Percentiles rank a stretch among this genome's conserved stretches.
Evolutionary conservation across 768 basidiomycete genomes (phyloP).

Genomic region (Tremella yokohamensis): DNA sequence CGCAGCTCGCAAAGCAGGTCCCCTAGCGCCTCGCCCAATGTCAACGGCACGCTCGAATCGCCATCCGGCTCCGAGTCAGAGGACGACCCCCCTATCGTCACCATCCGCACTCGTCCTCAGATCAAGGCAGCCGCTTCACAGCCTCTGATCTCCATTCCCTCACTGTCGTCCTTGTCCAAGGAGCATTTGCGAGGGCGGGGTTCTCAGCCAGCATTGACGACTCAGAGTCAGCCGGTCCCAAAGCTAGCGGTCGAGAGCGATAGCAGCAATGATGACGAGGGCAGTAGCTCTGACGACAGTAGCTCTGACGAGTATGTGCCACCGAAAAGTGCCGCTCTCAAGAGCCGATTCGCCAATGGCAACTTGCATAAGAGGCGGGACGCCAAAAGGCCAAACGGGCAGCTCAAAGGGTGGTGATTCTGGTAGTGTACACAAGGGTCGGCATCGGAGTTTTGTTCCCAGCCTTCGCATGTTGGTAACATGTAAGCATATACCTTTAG

Average conservation of each 20-base stretch:
- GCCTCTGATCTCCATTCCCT: conserved; percentile 4
- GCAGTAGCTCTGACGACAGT: conserved; percentile 6
- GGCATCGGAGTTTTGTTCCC: too few species aligned
- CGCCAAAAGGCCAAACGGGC: too few species aligned
- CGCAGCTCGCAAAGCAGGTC: too few species aligned
- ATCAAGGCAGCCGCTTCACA: not conserved
- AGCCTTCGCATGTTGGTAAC: too few species aligned
- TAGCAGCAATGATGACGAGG: conserved; percentile 2
- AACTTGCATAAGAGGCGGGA: not conserved
- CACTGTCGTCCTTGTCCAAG: conserved; percentile 6
- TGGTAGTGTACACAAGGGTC: too few species aligned
- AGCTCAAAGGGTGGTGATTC: conserved; percentile 1
- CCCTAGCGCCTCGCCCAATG: not conserved
- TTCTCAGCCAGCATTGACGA: not conserved
- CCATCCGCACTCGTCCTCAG: not conserved
- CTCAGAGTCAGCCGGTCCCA: conserved; percentile 2
- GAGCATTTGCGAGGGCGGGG: not conserved
- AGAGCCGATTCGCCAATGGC: not conserved
- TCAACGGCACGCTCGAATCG: not conserved
- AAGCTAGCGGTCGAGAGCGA: not conserved
- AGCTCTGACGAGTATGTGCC: too few species aligned
- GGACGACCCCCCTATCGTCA: not conserved
- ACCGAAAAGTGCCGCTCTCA: not conserved
- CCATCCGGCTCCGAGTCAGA: not conserved
- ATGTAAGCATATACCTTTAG: too few species aligned